phyloP scores from a whole-genome alignment of 176 grass and related monocot species.

The Echinochloa phyllopogon region DNA sequence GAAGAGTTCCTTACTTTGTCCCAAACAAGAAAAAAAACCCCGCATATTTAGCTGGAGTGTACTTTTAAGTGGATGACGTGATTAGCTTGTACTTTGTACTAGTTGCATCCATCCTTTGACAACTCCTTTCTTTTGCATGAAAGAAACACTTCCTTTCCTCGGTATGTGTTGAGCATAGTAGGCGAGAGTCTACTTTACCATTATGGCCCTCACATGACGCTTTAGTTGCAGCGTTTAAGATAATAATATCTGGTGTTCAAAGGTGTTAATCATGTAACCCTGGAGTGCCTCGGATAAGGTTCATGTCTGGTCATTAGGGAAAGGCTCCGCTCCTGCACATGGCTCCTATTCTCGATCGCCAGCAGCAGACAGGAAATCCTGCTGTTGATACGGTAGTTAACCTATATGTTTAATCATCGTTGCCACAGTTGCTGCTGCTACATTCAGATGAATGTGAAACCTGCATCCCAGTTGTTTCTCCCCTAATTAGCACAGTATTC shows the following conservation, averaged over 20 bases:
- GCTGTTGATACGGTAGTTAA: slow-evolving; percentile 54
- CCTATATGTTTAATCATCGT: slow-evolving; percentile 51
- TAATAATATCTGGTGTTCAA: slow-evolving; percentile 49
- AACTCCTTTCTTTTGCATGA: slow-evolving; percentile 43
- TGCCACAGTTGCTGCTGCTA: slow-evolving; percentile 38
- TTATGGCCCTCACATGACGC: slow-evolving; percentile 58
- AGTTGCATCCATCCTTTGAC: slow-evolving; percentile 42
- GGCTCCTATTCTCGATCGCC: slow-evolving; percentile 53
- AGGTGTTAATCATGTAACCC: slow-evolving; percentile 57
- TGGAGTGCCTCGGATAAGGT: slow-evolving; percentile 55
- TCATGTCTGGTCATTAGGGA: slow-evolving; percentile 43
- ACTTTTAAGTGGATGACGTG: slow-evolving; percentile 27
- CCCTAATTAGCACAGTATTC: slow-evolving; percentile 36
- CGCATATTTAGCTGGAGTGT: slow-evolving; percentile 23
- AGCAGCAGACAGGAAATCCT: slow-evolving; percentile 66
- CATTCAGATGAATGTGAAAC: slow-evolving; percentile 61
- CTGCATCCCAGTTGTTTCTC: slow-evolving; percentile 28
- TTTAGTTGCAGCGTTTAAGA: slow-evolving; percentile 37
- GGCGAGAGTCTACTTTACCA: slow-evolving; percentile 49
- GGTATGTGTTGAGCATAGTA: slow-evolving; percentile 51
- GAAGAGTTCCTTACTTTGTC: neutral
- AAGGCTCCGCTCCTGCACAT: slow-evolving; percentile 49
- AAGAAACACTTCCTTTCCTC: slow-evolving; percentile 38
- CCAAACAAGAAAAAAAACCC: neutral
- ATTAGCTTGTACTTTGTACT: slow-evolving; percentile 47